Percentiles rank a stretch among this genome's conserved stretches.
Evolutionary conservation across 2,329 filamentous ascomycete genomes (phyloP).

Genomic region (Aureobasidium sp.): DNA sequence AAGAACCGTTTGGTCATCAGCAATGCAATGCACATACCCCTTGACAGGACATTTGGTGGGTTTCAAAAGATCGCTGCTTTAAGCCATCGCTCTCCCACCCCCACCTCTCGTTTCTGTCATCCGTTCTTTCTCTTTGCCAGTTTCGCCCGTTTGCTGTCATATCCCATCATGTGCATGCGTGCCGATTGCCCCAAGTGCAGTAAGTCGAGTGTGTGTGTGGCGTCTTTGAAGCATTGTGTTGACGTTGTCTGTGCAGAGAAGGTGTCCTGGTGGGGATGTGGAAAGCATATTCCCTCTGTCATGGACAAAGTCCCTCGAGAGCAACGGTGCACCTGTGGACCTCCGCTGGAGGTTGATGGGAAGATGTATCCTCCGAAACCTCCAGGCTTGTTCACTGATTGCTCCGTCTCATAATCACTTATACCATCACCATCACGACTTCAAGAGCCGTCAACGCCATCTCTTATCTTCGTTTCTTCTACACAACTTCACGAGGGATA

Average conservation of each 20-base stretch:
- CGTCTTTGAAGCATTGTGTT: not conserved
- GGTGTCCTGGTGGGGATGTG: constrained; percentile 8
- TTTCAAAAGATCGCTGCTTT: not conserved
- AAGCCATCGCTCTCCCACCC: not conserved
- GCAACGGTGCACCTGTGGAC: constrained; percentile 54
- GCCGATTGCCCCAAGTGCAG: constrained; percentile 34
- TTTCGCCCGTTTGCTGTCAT: not conserved
- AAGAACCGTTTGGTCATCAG: not conserved
- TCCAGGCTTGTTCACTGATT: constrained; percentile 3
- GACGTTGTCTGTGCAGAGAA: not conserved
- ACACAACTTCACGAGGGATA: not conserved
- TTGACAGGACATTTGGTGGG: not conserved
- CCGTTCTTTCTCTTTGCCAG: not conserved
- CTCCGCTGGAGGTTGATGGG: constrained; percentile 48
- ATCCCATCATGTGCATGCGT: constrained; percentile 5
- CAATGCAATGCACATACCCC: constrained; percentile 4
- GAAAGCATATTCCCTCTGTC: constrained; percentile 48
- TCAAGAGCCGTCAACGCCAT: not conserved
- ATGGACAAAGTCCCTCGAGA: constrained; percentile 47
- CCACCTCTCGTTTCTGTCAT: not conserved
- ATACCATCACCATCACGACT: not conserved
- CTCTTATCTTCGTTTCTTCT: not conserved
- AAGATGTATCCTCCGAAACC: constrained; percentile 50
- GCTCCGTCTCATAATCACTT: not conserved
- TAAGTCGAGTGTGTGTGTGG: constrained; percentile 18